phyloP scores from a whole-genome alignment of 192 early-diverging fungal genomes.

The Glomus cerebriforme region DNA sequence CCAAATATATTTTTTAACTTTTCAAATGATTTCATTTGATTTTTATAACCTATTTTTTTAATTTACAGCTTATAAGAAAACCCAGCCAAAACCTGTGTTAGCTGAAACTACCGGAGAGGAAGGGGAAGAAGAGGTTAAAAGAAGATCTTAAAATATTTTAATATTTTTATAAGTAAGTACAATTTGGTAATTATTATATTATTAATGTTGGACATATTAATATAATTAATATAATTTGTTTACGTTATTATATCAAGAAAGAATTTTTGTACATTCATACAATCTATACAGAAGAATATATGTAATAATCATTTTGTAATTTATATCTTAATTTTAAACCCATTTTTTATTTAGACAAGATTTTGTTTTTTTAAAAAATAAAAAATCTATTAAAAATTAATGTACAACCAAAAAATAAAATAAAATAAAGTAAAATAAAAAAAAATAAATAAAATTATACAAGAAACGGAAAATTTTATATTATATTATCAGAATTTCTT shows the following conservation, averaged over 20 bases:
- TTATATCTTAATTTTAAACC: too few species aligned
- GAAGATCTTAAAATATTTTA: not conserved
- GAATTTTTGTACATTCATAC: too few species aligned
- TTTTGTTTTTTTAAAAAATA: too few species aligned
- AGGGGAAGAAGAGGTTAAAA: slow-evolving; percentile 48
- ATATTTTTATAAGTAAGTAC: not conserved
- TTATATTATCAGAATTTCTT: not conserved
- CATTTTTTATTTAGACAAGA: too few species aligned
- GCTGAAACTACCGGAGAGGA: slow-evolving; percentile 64
- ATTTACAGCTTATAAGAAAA: slow-evolving; percentile 73
- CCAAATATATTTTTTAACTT: not conserved
- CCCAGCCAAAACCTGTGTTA: slow-evolving; percentile 73
- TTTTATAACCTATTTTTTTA: not conserved
- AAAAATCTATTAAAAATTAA: not conserved
- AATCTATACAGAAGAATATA: too few species aligned
- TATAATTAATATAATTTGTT: too few species aligned
- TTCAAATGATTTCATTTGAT: not conserved
- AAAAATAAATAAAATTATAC: not conserved
- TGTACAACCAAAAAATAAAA: not conserved
- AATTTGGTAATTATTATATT: too few species aligned
- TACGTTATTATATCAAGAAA: too few species aligned
- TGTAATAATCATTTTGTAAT: too few species aligned
- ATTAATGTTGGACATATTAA: too few species aligned
- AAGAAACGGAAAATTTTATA: not conserved
- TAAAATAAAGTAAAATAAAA: not conserved